phyloP scores from a whole-genome alignment of 805 yeast species.

The Kuraishia hungarica region DNA sequence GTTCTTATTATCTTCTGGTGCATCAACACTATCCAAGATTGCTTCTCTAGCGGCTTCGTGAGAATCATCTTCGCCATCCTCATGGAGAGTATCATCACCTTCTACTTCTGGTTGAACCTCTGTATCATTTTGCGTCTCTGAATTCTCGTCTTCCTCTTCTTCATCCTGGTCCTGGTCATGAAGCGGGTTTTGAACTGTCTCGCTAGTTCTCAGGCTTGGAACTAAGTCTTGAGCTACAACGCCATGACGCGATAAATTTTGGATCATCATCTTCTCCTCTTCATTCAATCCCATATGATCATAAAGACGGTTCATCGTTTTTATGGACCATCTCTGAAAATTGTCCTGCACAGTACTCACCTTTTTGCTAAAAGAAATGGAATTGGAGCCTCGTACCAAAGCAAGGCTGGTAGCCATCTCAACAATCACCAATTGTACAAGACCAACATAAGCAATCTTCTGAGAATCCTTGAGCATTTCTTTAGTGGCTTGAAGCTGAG shows the following conservation, averaged over 20 bases:
- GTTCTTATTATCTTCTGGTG: constrained; percentile 6
- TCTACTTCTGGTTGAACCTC: constrained; percentile 3
- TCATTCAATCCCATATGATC: constrained; percentile 69
- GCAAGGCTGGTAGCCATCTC: constrained; percentile 82
- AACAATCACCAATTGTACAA: constrained; percentile 65
- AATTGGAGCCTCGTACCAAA: constrained; percentile 40
- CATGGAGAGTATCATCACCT: constrained; percentile 7
- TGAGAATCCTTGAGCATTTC: constrained; percentile 75
- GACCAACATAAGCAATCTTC: constrained; percentile 85
- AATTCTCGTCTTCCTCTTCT: constrained; percentile 5
- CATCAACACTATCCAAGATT: background rate
- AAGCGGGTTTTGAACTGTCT: constrained; percentile 43
- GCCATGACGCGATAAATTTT: constrained; percentile 76
- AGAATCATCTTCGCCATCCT: background rate
- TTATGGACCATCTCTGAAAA: constrained; percentile 78
- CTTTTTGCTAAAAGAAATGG: constrained; percentile 45
- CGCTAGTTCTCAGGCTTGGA: constrained; percentile 45
- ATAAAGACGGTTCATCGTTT: constrained; percentile 62
- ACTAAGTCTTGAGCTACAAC: constrained; percentile 66
- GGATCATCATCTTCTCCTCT: constrained; percentile 85
- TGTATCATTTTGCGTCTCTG: constrained; percentile 9
- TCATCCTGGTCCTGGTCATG: constrained; percentile 13
- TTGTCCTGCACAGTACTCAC: constrained; percentile 65
- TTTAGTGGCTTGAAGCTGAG: constrained; percentile 73
- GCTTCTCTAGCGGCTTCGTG: background rate